Percentiles rank a stretch among this genome's conserved stretches.
Evolutionary conservation across 257 asterid species (phyloP).

Genomic region (Solanum bulbocastanum): DNA sequence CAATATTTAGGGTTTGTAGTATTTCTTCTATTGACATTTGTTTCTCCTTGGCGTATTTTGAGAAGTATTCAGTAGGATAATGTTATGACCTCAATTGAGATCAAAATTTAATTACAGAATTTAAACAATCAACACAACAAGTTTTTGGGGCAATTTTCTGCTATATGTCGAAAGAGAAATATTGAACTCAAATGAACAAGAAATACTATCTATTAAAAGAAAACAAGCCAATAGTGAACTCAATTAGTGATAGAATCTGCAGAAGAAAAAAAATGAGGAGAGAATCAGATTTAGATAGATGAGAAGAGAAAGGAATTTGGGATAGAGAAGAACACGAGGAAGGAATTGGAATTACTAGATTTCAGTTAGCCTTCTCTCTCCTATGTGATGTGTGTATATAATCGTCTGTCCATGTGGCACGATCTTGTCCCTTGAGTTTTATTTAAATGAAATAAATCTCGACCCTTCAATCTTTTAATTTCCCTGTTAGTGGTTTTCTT

Average conservation of each 20-base stretch:
- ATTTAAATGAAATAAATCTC: background rate
- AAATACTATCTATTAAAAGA: background rate
- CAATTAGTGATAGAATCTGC: background rate
- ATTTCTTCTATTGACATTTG: background rate
- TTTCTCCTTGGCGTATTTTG: background rate
- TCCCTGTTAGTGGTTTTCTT: too few relatives aligned
- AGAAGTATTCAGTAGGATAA: background rate
- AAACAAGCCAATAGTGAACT: background rate
- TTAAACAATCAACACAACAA: too few relatives aligned
- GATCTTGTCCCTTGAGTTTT: background rate
- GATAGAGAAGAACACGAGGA: background rate
- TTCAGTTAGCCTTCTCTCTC: background rate
- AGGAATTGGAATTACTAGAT: background rate
- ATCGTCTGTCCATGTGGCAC: background rate
- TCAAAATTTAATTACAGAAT: background rate
- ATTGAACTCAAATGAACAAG: background rate
- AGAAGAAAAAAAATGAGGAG: background rate
- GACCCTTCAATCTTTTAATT: background rate
- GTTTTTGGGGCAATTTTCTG: too few relatives aligned
- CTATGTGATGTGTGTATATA: background rate
- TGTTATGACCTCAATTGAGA: background rate
- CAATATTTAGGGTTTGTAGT: background rate
- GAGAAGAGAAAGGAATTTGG: background rate
- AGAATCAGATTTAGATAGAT: background rate
- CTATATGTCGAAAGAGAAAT: too few relatives aligned